Base-by-base conservation (phyloP, 2,329 filamentous ascomycete species). In the Monilinia fructigena region DNA sequence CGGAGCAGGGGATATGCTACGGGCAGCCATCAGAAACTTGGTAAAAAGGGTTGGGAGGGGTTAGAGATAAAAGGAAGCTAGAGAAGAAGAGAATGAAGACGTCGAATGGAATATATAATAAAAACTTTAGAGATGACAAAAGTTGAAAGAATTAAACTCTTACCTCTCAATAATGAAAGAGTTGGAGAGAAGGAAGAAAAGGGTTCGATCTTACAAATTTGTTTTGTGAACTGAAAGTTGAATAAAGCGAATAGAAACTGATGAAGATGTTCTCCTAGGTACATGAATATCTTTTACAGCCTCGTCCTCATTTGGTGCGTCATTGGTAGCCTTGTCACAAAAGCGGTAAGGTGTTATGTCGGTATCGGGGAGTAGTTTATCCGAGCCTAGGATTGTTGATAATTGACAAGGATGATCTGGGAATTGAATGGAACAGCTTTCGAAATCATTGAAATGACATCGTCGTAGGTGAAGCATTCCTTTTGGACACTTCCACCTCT, bases 391-490 rank as follows among this genome's bases (percentile, higher is more conserved):
- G 38, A 31, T 45, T 35, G 3, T 26, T 8, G 20, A 64, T 31
- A 40, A 18, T n/a, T 11, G 20, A 64, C 45, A 40, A 18, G 42
- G 52, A 65, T 47, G 42, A 26, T 31, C 40, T 52, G 55, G 52
- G 47, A 35, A 23, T 54, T 61, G 4, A 63, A 23, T 14, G 12
- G n/a, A 53, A 50, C 53, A 59, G 63, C 47, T 68, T 45, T 66
- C 31, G 52, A 55, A n/a, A 45, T 40, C 23, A 55, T 45, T 53
- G 50, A 55, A 35, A 16, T 55, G 53, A 55, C 20, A 55, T 55
- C 20, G 14, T 35, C 28, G n/a, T 20, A 48, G 40, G 26, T 60
- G n/a, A 60, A 1, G 42, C 31, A 16, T 50, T 38, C 4, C 45
- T 50, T 60, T 60, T 48, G 42, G 31, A 38, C 56, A 60, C 56